phyloP scores from a whole-genome alignment of 2,329 filamentous ascomycete genomes.

The Colletotrichum coccodes region DNA sequence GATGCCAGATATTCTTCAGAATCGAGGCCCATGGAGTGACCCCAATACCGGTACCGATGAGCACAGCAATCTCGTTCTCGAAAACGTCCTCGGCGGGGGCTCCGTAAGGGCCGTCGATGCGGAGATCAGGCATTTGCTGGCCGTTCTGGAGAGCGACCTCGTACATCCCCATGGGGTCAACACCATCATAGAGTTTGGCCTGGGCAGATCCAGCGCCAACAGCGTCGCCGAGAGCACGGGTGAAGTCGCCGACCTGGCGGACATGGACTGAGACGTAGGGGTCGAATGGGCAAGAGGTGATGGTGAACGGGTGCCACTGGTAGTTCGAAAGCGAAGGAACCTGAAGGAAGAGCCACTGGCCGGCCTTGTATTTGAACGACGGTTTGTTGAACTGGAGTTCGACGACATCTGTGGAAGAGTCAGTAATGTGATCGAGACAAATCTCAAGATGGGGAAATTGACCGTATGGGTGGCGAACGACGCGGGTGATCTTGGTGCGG shows the following conservation, averaged over 20 bases:
- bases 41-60: slow-evolving; percentile 88
- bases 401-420: slow-evolving; percentile 75
- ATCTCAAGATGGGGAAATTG: slow-evolving; percentile 45
- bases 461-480: slow-evolving; percentile 96
- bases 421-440: slow-evolving; percentile 36
- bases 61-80: slow-evolving; percentile 87
- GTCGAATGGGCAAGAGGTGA: slow-evolving; percentile 97
- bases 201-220: slow-evolving; percentile 92
- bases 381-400: slow-evolving; percentile 98
- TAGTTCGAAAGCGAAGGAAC: slow-evolving; percentile 87
- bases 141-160: slow-evolving; percentile 95
- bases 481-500: slow-evolving; percentile 89
- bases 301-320: slow-evolving; percentile 99
- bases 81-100: slow-evolving; percentile 98
- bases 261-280: slow-evolving; percentile 95
- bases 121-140: slow-evolving; percentile 88
- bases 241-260: slow-evolving; percentile 97
- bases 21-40: slow-evolving; percentile 90
- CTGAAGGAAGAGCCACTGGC: slow-evolving; percentile 98
- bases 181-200: slow-evolving; percentile 86
- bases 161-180: slow-evolving; percentile 97
- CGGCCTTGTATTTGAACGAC: slow-evolving; percentile 97
- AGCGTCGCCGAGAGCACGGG: slow-evolving; percentile 89
- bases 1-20: slow-evolving; percentile 98
- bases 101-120: slow-evolving; percentile 95